Evolutionary conservation across 2,329 filamentous ascomycete species (phyloP), one percentile per base, ranked within the genome.

Genomic region (Alternaria novae-zelandiae): DNA sequence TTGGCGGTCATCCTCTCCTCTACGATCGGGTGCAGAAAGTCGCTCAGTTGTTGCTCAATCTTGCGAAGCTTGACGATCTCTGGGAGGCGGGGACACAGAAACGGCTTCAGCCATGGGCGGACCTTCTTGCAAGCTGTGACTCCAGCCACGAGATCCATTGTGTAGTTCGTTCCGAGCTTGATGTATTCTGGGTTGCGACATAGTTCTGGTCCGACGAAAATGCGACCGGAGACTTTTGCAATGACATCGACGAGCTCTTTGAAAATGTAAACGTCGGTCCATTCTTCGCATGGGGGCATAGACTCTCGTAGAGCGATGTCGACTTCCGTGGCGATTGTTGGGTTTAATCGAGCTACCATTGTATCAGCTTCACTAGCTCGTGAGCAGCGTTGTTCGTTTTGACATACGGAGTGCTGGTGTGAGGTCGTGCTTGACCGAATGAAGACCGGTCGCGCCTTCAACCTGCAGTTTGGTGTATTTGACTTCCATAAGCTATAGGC

Each of bases 331-430:
- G 65, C 72, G 17, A 80, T 71, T 9, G 64, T 65, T 5, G 70
- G 62, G 49, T 76, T 77, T 30, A 80, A 51, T 5, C 77, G 75
- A 26, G 65, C 76, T 78, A 20, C 9, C 4, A 11, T 9, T 36
- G 6, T 25, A 46, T 75, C 50, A 76, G 67, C 54, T 28, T 32
- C 10, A n/a, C 9, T 17, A 32, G 15, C 25, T 51, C 44, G 32
- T 23, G 21, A 26, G 28, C 2, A 36, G 43, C 11, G 11, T 21
- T 20, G 9, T 5, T 46, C n/a, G 12, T 13, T 20, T 36, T 4
- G 13, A 62, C 72, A n/a, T 67, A 79, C 77, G 54, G n/a, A 80
- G 70, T 28, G 72, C 70, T 17, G 78, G 77, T 9, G 77, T 80
- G 10, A 80, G 67, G 45, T 80, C 75, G 1, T 72, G 69, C 59